phyloP scores from a whole-genome alignment of 2,329 filamentous ascomycete genomes.

The Berkeleyomyces rouxiae region DNA sequence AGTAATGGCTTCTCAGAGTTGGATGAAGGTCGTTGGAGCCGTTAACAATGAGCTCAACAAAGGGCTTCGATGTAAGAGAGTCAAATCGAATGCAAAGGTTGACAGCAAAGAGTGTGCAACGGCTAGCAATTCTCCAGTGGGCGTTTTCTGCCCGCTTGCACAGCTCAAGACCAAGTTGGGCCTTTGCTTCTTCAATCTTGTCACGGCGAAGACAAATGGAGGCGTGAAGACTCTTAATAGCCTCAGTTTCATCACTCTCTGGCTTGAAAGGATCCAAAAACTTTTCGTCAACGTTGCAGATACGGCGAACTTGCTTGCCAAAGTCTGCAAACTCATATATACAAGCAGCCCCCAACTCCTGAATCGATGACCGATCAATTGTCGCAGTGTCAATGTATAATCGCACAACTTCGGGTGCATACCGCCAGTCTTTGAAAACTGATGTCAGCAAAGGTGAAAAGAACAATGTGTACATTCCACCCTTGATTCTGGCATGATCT shows the following conservation, averaged over 20 bases:
- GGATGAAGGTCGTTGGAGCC: constrained; percentile 87
- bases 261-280: constrained; percentile 30
- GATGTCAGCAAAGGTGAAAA: constrained; percentile 82
- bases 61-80: constrained; percentile 60
- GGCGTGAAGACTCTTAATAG: constrained; percentile 40
- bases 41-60: constrained; percentile 66
- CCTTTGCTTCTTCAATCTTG: constrained; percentile 71
- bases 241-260: constrained; percentile 36
- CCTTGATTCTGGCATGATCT: constrained; percentile 86
- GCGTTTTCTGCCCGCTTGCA: constrained; percentile 59
- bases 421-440: constrained; percentile 82
- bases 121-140: constrained; percentile 91
- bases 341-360: constrained; percentile 67
- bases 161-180: constrained; percentile 62
- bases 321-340: constrained; percentile 83
- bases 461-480: constrained; percentile 76
- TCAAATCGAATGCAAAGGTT: constrained; percentile 89
- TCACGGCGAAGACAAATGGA: constrained; percentile 60
- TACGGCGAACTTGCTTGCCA: constrained; percentile 57
- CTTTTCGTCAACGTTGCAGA: constrained; percentile 43
- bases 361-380: constrained; percentile 87
- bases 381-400: constrained; percentile 79
- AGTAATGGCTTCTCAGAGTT: constrained; percentile 63
- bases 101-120: constrained; percentile 78
- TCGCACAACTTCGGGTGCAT: constrained; percentile 75